phyloP scores from a whole-genome alignment of 768 basidiomycete genomes.

The Lentinula edodes region DNA sequence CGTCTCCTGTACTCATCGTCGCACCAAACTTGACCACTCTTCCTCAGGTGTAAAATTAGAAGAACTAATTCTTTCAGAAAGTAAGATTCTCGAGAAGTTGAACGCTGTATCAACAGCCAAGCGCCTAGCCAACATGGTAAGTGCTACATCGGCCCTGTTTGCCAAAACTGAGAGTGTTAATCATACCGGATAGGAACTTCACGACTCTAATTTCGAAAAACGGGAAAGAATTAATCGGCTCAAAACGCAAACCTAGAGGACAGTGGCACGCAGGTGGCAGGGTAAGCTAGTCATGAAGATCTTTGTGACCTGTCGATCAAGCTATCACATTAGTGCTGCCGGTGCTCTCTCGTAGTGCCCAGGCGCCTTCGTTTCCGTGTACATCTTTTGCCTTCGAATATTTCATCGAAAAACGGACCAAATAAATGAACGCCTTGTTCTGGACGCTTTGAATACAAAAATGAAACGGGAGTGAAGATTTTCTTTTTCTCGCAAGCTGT shows the following conservation, averaged over 20 bases:
- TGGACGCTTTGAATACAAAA: too few species aligned
- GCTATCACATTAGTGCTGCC: too few species aligned
- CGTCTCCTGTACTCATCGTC: conserved; percentile 21
- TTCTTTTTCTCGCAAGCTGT: too few species aligned
- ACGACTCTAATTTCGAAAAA: conserved; percentile 85
- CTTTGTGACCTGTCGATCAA: too few species aligned
- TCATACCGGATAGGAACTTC: conserved; percentile 54
- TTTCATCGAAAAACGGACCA: too few species aligned
- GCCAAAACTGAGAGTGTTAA: not conserved
- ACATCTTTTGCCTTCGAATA: too few species aligned
- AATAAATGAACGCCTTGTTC: too few species aligned
- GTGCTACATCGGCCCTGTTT: not conserved
- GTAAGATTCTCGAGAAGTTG: conserved; percentile 74
- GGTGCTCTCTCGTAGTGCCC: too few species aligned
- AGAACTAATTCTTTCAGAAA: conserved; percentile 75
- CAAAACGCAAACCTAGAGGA: conserved; percentile 30
- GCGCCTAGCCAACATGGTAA: conserved; percentile 90
- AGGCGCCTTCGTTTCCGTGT: too few species aligned
- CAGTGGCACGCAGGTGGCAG: too few species aligned
- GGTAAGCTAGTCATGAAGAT: too few species aligned
- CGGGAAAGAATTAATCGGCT: conserved; percentile 78
- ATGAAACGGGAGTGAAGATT: too few species aligned
- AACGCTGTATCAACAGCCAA: conserved; percentile 92
- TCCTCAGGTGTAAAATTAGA: conserved; percentile 63
- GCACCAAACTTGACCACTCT: not conserved